Conservation (phyloP, 129 eudicot species). For the Arctium lappa region DNA sequence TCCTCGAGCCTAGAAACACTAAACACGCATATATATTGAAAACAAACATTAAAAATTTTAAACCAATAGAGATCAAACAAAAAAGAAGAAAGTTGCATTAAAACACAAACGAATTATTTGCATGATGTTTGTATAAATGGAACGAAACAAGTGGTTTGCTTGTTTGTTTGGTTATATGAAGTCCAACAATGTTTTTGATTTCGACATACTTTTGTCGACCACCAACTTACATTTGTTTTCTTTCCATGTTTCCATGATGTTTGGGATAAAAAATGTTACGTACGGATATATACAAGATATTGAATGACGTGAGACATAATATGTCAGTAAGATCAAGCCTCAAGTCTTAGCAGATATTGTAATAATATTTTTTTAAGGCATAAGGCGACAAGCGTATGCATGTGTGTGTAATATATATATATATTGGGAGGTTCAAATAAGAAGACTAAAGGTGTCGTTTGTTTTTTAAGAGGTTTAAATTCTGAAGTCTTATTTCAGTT, state of each 20-base stretch:
- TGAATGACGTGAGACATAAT: neutral
- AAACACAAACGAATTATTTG: slow-evolving; percentile 11
- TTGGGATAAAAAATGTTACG: neutral
- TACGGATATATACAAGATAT: neutral
- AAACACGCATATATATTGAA: neutral
- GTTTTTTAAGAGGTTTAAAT: no score
- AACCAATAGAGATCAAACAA: neutral
- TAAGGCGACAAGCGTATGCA: no score
- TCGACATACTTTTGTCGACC: slow-evolving; percentile 30
- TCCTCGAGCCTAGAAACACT: neutral
- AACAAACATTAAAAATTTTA: neutral
- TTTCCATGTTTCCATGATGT: slow-evolving; percentile 23
- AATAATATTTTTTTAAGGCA: no score
- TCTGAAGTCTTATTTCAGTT: no score
- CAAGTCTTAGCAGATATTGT: no score
- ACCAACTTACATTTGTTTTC: slow-evolving; percentile 14
- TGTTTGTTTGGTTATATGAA: slow-evolving; percentile 19
- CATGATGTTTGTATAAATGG: slow-evolving; percentile 14
- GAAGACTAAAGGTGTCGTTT: no score
- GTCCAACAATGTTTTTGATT: slow-evolving; percentile 15
- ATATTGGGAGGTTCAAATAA: no score
- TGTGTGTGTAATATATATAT: no score
- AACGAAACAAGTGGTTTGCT: slow-evolving; percentile 16
- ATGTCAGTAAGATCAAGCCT: neutral
- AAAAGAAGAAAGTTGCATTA: slow-evolving; percentile 9